Evolutionary conservation across 768 basidiomycete species (phyloP).

Genomic region (Hydnomerulius pinastri): DNA sequence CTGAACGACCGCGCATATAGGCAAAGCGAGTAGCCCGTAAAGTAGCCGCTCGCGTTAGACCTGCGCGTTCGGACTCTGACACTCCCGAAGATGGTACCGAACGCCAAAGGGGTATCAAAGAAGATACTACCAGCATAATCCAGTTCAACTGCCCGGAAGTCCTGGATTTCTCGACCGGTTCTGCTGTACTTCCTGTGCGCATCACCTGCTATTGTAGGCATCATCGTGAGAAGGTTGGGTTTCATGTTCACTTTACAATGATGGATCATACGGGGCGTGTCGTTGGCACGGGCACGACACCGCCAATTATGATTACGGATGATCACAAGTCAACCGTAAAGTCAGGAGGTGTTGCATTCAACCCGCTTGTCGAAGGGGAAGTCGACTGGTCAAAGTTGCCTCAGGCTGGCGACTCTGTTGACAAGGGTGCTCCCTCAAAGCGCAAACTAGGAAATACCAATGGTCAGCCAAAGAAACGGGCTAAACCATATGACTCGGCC

Average conservation of each 20-base stretch:
- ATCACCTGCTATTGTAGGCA: conserved; percentile 99
- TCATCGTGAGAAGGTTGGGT: conserved; percentile 96
- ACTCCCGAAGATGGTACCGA: conserved; percentile 59
- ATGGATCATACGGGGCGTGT: conserved; percentile 76
- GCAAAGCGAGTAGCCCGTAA: conserved; percentile 91
- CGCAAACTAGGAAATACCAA: conserved; percentile 47
- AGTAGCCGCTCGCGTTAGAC: conserved; percentile 80
- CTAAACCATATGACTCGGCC: conserved; percentile 67
- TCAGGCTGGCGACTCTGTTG: conserved; percentile 20
- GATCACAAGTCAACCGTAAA: conserved; percentile 86
- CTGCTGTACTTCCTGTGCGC: conserved; percentile 86
- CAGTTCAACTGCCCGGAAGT: conserved; percentile 94
- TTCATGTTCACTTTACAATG: conserved; percentile 87
- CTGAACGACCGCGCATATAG: conserved; percentile 38
- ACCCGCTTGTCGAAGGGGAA: conserved; percentile 42
- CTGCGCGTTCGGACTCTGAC: conserved; percentile 75
- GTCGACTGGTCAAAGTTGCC: conserved; percentile 52
- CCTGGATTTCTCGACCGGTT: conserved; percentile 86
- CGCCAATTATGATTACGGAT: conserved; percentile 98
- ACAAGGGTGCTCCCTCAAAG: conserved; percentile 46
- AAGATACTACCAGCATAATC: conserved; percentile 83
- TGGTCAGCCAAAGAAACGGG: conserved; percentile 54
- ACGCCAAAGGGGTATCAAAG: conserved; percentile 42
- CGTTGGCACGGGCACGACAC: conserved; percentile 79
- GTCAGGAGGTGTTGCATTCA: conserved; percentile 22